Percentiles rank a stretch among this genome's conserved stretches.
Conservation (phyloP, 1,284 basidiomycete genomes). For the Thecaphora thlaspeos region DNA sequence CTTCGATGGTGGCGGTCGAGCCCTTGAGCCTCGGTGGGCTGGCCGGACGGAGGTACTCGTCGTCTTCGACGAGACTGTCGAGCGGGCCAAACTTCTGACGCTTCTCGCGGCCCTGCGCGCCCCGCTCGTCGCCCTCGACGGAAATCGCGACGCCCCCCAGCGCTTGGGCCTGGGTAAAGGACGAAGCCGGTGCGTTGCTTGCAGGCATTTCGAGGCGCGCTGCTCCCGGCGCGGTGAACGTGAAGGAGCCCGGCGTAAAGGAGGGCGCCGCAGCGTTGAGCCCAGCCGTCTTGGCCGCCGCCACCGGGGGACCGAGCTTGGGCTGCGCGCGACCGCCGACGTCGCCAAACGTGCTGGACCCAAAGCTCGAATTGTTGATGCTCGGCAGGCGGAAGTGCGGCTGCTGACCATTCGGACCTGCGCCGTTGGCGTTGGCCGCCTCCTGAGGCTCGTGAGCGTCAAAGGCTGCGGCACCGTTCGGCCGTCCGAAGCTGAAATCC, state of each 20-base stretch:
- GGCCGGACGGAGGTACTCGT: constrained; percentile 5
- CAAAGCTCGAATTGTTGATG: constrained; percentile 46
- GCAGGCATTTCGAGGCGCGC: constrained; percentile 20
- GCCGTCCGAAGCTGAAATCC: constrained; percentile 31
- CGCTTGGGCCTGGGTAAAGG: neutral
- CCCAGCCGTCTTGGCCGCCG: constrained; percentile 10
- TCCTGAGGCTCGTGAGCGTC: too few species aligned
- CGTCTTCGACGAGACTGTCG: constrained; percentile 22
- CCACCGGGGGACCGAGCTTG: neutral
- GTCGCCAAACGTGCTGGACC: constrained; percentile 26
- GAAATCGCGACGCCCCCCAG: neutral
- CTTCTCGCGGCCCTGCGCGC: constrained; percentile 43
- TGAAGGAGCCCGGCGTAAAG: constrained; percentile 45
- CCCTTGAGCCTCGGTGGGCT: constrained; percentile 32
- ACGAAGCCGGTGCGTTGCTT: neutral
- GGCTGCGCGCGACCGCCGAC: neutral
- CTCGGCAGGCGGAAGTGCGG: constrained; percentile 43
- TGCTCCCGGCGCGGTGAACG: constrained; percentile 35
- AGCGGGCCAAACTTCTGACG: constrained; percentile 30
- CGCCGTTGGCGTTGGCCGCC: too few species aligned
- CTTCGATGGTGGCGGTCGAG: constrained; percentile 46
- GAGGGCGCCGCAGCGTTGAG: constrained; percentile 45
- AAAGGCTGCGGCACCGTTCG: neutral
- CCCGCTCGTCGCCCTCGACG: constrained; percentile 2
- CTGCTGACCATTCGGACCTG: constrained; percentile 13